Base-by-base conservation (phyloP, 768 basidiomycete genomes). In the Lanmaoa pseudosensibilis region DNA sequence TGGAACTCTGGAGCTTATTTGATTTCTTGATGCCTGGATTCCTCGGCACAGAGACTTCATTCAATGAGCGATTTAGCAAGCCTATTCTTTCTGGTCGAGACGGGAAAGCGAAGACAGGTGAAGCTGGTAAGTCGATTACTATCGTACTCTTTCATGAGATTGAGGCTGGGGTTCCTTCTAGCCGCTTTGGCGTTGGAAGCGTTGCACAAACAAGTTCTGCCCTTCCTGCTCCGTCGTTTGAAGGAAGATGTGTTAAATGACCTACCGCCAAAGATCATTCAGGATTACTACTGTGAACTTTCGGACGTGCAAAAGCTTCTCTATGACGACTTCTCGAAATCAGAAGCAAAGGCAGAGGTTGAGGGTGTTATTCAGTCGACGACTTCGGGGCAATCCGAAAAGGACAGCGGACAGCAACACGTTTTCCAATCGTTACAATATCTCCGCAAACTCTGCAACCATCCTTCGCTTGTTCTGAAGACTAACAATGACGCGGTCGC, bases 21-120 rank as follows among this genome's bases (percentile, higher is more conserved):
- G 97, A 99, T 74, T 99, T 98, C 76, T 76, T 99, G 62, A 99
- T 99, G 97, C 97, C 97, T 16, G 97, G 97, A 4, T 98, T 99
- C 76, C 77, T 99, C 50, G 97, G 97, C n/a, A 94, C 90, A 13
- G 97, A 98, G 71, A 72, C 86, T 15, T 88, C 87, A 2, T 99
- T 99, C 78, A 96, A 93, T 65, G 94, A 98, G 55, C 84, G 92
- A 32, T 99, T 97, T 68, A 88, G 93, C 58, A 97, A 95, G 68
- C 97, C 97, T 2, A 98, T 99, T 46, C 75, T 97, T 50, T 90
- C 93, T 7, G 94, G 93, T 70, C 83, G 95, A 46, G 97, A 98
- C 61, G 95, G 94, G 2, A 99, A 98, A 73, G 83, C 90, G 18
- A 97, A 94, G 74, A 94, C 87, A 54, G 84, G 88, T 19, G 97